Evolutionary conservation across 2,329 filamentous ascomycete genomes (phyloP).

Genomic region (Shiraia bambusicola): DNA sequence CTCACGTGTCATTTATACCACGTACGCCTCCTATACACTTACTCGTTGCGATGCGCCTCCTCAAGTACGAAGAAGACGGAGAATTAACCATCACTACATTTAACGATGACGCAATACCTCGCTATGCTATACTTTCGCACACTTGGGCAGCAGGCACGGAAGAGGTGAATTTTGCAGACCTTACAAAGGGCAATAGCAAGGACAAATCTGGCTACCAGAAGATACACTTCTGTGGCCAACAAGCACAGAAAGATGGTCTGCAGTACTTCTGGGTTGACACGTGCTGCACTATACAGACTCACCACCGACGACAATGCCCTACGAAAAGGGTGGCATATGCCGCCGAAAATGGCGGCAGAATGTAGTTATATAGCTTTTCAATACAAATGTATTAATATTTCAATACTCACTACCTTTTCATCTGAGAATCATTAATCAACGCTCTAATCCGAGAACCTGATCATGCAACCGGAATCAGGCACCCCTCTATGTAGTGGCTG

Average conservation of each 20-base stretch:
- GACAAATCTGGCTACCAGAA: constrained; percentile 1
- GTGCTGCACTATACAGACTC: constrained; percentile 14
- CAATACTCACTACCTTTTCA: constrained; percentile 2
- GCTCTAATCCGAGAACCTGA: too few species aligned
- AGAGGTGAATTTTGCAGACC: constrained; percentile 1
- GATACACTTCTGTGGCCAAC: too few species aligned
- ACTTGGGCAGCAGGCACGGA: constrained; percentile 2
- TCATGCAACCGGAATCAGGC: too few species aligned
- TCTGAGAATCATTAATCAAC: too few species aligned
- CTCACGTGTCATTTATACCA: not conserved
- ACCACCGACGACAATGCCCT: constrained; percentile 15
- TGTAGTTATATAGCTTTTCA: not conserved
- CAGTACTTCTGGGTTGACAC: too few species aligned
- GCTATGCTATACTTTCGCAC: constrained; percentile 5
- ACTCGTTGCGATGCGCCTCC: constrained; percentile 1
- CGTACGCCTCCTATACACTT: not conserved
- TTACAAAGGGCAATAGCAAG: not conserved
- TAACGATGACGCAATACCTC: constrained; percentile 1
- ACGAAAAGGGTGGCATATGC: constrained; percentile 13
- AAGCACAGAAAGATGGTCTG: too few species aligned
- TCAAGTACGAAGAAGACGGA: constrained; percentile 1
- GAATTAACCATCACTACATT: constrained; percentile 1
- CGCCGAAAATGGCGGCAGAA: constrained; percentile 2
- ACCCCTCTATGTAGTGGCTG: not conserved
- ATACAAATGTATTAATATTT: not conserved